phyloP scores from a whole-genome alignment of 495 filamentous ascomycete species.

The Penicillium ochrochloron region DNA sequence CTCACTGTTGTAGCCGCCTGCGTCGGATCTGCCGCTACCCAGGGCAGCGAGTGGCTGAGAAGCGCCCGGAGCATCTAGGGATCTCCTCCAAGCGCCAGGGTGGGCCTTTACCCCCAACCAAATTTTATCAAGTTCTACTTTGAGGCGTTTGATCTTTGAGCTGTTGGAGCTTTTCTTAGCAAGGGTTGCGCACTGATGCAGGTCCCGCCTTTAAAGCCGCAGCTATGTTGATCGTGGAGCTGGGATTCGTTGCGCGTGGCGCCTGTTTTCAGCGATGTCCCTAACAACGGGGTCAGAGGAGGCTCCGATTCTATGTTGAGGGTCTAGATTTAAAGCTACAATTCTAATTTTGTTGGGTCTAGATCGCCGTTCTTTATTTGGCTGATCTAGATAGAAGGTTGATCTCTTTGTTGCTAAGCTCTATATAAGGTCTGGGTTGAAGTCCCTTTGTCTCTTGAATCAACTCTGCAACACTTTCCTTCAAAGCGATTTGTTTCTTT shows the following conservation, averaged over 20 bases:
- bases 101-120: conserved; percentile 25
- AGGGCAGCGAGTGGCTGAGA: conserved; percentile 38
- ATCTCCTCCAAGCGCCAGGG: conserved; percentile 37
- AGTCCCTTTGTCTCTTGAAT: neutral
- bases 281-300: conserved; percentile 14
- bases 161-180: conserved; percentile 7
- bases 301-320: neutral
- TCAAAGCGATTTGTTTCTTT: conserved; percentile 2
- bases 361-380: conserved; percentile 13
- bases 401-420: conserved; percentile 13
- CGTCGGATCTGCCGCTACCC: conserved; percentile 32
- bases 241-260: conserved; percentile 13
- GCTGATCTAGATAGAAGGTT: neutral
- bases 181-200: conserved; percentile 15
- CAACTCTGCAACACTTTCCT: conserved; percentile 7
- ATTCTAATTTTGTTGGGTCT: conserved; percentile 29
- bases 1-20: conserved; percentile 27
- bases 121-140: neutral
- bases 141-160: neutral
- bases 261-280: conserved; percentile 18
- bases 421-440: conserved; percentile 13
- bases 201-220: conserved; percentile 7
- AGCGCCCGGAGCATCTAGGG: conserved; percentile 24
- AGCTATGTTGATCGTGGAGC: conserved; percentile 4
- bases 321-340: conserved; percentile 20